Evolutionary conservation across 257 asterid species (phyloP), one percentile per base, ranked within the genome.

Genomic region (Cruciata laevipes): DNA sequence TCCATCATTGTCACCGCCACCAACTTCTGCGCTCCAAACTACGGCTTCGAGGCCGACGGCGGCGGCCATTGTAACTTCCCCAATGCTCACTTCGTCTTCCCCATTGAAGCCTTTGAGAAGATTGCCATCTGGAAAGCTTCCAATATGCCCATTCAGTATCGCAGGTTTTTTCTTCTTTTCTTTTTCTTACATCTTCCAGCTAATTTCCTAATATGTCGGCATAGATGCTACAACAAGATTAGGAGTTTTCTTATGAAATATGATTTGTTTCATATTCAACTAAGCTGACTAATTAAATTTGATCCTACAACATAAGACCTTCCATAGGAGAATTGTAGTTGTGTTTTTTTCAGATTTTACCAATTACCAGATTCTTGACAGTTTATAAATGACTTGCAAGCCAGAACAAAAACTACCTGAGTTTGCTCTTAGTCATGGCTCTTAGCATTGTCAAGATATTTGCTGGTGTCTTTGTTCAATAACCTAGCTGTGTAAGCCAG

Each of bases 61-160:
- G 99, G 99, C 35, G 97, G 99, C n/a, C 83, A 85, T 27, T 93
- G 99, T 78, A 93, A 93, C 37, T 89, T 91, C 11, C 99, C 99
- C 0, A 93, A 90, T 78, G 80, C 99, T 5, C 99, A 93, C 71
- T 93, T 93, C 70, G 97, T 89, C 23, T 80, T 93, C 25, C 94
- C 99, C 4, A 93, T 93, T 74, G 94, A 90, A 70, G 83, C 90
- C 1, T 93, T 93, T 81, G 96, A 89, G 82, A 90, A 93, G 82
- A 90, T 93, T 81, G 99, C 99, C 37, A 83, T 87, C 58, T 93
- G 97, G 97, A 90, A 90, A 72, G 99, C 97, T 17, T 82, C 94
- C 30, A 88, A 89, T 66, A 88, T 90, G 97, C 95, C 95, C 38
- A 77, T 90, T 1, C 90, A 90, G 81, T 93, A 93, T 63, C 88